Evolutionary conservation across 2,329 filamentous ascomycete genomes (phyloP), one percentile per base, ranked within the genome.

Genomic region (Ambrosiella xylebori): DNA sequence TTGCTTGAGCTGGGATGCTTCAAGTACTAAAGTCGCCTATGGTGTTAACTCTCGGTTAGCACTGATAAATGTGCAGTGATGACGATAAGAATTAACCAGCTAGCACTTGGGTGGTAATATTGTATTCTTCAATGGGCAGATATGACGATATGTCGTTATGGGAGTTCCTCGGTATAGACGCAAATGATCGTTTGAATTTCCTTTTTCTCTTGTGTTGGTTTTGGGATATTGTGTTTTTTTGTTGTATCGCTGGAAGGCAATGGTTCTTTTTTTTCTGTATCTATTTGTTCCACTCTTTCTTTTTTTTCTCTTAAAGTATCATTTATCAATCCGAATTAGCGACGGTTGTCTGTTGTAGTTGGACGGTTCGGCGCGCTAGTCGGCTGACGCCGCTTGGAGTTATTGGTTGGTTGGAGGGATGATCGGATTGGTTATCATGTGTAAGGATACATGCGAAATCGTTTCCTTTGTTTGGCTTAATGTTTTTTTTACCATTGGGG

Each of bases 11-110:
- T 84, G 81, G 81, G 80, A 84, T 67, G 71, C 75, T 3, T 75
- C 75, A 55, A 81, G 81, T 4, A 75, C 79, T 61, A 81, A 78
- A 63, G 69, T 84, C 59, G 80, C 80, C 0, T 84, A 82, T 65
- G 81, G 80, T 13, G 76, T 78, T 5, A 82, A 81, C 63, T 82
- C 76, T 63, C 71, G 76, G 65, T 71, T 77, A 63, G 75, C 75
- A 39, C 70, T 77, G 40, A 77, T 77, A 60, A 75, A 74, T 64
- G 77, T 77, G 61, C 70, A 73, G 40, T 62, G 61, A 50, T 38
- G 27, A n/a, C 45, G 40, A n/a, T 3, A n/a, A 11, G 15, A 51
- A 27, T 37, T 3, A 49, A 27, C 27, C 27, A 27, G 27, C 27
- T 27, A 27, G 27, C 27, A 27, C 27, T 27, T 27, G 3, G 27